Evolutionary conservation across 805 yeast species (phyloP), one percentile per base, ranked within the genome.

Genomic region (Ogataea wickerhamii): DNA sequence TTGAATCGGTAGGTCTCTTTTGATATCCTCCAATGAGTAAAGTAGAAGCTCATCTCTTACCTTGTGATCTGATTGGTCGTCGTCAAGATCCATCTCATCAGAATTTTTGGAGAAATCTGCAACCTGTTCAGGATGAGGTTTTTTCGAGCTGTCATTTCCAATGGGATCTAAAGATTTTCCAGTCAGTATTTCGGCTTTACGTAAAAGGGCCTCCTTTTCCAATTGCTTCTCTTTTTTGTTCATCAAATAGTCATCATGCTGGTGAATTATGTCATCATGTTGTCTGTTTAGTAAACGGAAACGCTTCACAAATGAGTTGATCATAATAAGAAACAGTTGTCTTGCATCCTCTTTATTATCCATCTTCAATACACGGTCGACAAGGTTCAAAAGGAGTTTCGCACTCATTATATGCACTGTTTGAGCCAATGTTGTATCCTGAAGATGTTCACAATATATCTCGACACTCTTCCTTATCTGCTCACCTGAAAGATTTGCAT

Each of bases 341-440:
- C 93, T 70, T 2, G 87, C 84, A 45, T 93, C 96, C 19, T 77
- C 73, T 48, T 85, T 85, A 37, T 84, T 83, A 28, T 85, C 89
- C 50, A 89, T 61, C 52, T 84, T 83, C 74, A 84, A 73, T 27
- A 93, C 83, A 30, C 95, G 69, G 49, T 94, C 98, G 16, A 93
- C 91, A 51, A 94, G 67, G 59, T 93, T 94, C 45, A 91, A 63
- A 22, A 93, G 63, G 22, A 93, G 67, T 61, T 89, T 91, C 2
- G 97, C 96, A 63, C 96, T 85, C 97, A 93, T 88, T 7, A 89
- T 85, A 60, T 94, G 98, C 25, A 89, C 96, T 5, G 95, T 85
- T 44, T 87, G 72, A 1, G 95, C 93, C 46, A 93, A 64, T 0
- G 89, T 67, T 45, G 77, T 79, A 56, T 94, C 98, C 49, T 83